phyloP scores from a whole-genome alignment of 208 protist genomes.

The Trypanosoma brucei region DNA sequence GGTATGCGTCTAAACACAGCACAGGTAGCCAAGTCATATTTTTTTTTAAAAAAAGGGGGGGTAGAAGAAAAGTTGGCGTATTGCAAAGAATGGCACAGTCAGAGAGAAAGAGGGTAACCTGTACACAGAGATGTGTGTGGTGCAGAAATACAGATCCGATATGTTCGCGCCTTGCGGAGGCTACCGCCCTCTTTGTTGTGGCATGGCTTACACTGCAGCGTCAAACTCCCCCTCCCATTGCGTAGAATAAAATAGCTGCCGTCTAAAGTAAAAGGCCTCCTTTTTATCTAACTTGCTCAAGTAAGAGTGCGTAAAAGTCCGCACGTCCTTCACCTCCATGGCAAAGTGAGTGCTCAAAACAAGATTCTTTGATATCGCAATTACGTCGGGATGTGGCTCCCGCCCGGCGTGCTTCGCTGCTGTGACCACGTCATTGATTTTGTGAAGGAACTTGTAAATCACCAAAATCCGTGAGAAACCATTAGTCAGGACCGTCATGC shows the following conservation, averaged over 20 bases:
- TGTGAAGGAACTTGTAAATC: conserved; percentile 44
- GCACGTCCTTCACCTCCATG: conserved; percentile 65
- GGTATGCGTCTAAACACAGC: too few species aligned
- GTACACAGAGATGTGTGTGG: too few species aligned
- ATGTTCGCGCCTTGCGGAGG: neutral
- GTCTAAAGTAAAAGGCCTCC: conserved; percentile 72
- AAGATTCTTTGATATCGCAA: conserved; percentile 72
- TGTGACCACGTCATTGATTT: conserved; percentile 36
- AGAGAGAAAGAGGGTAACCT: too few species aligned
- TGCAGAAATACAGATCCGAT: neutral
- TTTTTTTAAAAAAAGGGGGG: neutral
- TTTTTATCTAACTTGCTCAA: conserved; percentile 30
- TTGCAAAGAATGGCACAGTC: too few species aligned
- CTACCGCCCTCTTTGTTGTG: neutral
- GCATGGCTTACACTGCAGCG: conserved; percentile 33
- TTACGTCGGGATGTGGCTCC: conserved; percentile 34
- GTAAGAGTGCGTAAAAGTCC: conserved; percentile 53
- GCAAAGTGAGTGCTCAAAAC: conserved; percentile 73
- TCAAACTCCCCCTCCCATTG: conserved; percentile 73
- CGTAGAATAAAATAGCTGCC: conserved; percentile 76
- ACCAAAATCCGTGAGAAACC: conserved; percentile 28
- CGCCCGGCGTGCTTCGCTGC: conserved; percentile 17
- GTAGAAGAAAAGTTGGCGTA: neutral
- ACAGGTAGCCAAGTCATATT: too few species aligned
- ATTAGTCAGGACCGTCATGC: conserved; percentile 17